Percentiles rank a stretch among this genome's conserved stretches.
Evolutionary conservation across 305 asterid genomes (phyloP).

Genomic region (Fraxinus angustifolia): DNA sequence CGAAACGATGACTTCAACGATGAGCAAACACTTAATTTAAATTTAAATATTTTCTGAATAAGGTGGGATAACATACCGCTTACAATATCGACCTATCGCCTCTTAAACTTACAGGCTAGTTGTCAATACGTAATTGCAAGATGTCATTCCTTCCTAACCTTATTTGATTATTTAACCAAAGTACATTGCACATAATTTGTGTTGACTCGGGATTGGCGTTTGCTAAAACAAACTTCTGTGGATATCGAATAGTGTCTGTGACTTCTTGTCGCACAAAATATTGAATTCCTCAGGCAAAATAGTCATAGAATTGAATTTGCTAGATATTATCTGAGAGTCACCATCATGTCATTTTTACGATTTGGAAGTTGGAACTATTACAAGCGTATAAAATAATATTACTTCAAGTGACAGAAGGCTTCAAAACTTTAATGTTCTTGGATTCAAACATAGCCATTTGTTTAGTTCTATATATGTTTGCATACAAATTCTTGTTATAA

Average conservation of each 20-base stretch:
- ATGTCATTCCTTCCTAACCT: neutral
- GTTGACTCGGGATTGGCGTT: neutral
- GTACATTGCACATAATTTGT: neutral
- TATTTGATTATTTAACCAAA: neutral
- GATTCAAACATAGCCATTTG: neutral
- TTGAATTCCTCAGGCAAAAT: neutral
- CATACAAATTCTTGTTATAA: neutral
- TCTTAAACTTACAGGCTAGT: neutral
- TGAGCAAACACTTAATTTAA: neutral
- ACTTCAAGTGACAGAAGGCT: neutral
- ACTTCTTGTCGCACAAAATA: neutral
- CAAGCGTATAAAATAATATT: neutral
- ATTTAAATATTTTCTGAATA: neutral
- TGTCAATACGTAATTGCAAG: neutral
- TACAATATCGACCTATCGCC: neutral
- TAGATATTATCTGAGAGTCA: neutral
- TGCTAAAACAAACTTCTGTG: no score
- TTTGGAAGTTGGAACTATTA: neutral
- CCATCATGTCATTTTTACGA: neutral
- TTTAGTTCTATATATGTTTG: neutral
- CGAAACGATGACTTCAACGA: neutral
- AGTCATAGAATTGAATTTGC: neutral
- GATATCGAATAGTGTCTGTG: neutral
- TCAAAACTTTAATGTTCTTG: neutral
- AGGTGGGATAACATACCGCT: neutral